These are phyloP conservation scores for Fusarium sp. DNA, from an alignment of 2,329 filamentous ascomycete genomes.

Conservation along the genomic window DNA sequence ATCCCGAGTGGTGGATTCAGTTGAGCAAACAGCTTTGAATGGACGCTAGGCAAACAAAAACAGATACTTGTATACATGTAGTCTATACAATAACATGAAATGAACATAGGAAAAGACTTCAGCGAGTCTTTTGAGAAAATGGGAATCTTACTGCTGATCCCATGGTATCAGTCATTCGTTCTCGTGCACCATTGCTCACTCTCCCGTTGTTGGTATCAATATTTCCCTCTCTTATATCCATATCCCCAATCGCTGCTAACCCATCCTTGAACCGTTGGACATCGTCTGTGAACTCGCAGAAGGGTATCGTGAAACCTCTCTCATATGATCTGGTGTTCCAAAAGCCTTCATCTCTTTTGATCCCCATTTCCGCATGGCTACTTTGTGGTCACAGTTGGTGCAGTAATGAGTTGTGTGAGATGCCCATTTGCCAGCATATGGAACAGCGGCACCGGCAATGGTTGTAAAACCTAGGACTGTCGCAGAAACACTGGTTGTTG, in stretches of 20 bases:
- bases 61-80: neutral
- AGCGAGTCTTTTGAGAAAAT: too few relatives aligned
- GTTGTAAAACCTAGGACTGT: constrained; percentile 39
- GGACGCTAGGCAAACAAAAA: neutral
- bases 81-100: too few relatives aligned
- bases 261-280: neutral
- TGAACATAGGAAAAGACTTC: neutral
- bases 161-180: neutral
- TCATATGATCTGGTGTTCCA: constrained; percentile 40
- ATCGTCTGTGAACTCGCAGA: neutral
- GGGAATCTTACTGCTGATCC: neutral
- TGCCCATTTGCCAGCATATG: constrained; percentile 36
- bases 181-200: neutral
- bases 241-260: neutral
- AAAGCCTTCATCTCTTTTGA: constrained; percentile 22
- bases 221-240: too few relatives aligned
- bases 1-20: neutral
- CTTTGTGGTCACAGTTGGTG: constrained; percentile 38
- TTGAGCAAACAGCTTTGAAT: neutral
- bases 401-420: constrained; percentile 39
- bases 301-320: constrained; percentile 34
- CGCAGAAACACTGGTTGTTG: constrained; percentile 22
- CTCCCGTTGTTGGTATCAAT: neutral
- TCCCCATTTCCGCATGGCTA: constrained; percentile 31
- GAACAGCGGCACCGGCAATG: constrained; percentile 34